These are phyloP conservation scores for Microsporum ferrugineum DNA, from an alignment of 2,329 filamentous ascomycete genomes.

Conservation along the genomic window DNA sequence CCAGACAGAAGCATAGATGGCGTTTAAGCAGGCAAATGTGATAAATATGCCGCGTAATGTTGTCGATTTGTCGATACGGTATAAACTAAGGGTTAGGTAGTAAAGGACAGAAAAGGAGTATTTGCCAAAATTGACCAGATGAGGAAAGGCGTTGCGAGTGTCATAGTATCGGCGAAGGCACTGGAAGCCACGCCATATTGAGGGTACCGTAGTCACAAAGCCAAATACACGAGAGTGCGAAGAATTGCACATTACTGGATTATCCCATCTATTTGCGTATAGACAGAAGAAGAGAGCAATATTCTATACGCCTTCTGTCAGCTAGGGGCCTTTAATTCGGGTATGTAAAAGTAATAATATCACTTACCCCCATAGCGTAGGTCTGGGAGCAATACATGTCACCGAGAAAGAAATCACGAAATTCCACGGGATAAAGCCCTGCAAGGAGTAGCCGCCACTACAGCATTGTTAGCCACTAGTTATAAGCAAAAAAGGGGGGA, in stretches of 20 bases:
- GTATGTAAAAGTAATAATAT: background rate
- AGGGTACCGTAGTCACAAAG: slow-evolving; percentile 72
- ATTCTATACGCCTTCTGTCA: slow-evolving; percentile 46
- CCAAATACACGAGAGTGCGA: slow-evolving; percentile 70
- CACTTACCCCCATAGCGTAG: slow-evolving; percentile 71
- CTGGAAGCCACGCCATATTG: slow-evolving; percentile 82
- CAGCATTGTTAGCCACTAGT: slow-evolving; percentile 18
- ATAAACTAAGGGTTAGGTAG: slow-evolving; percentile 68
- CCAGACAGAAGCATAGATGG: slow-evolving; percentile 78
- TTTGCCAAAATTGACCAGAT: slow-evolving; percentile 85
- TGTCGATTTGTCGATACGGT: slow-evolving; percentile 56
- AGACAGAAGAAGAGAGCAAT: slow-evolving; percentile 89
- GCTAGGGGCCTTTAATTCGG: slow-evolving; percentile 6
- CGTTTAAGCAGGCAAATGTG: slow-evolving; percentile 67
- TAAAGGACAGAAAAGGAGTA: slow-evolving; percentile 75
- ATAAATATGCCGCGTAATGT: slow-evolving; percentile 61
- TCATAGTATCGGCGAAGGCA: slow-evolving; percentile 83
- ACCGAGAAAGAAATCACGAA: slow-evolving; percentile 91
- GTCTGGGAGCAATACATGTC: slow-evolving; percentile 96
- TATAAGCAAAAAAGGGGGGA: background rate
- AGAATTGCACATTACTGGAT: slow-evolving; percentile 71
- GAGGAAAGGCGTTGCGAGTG: slow-evolving; percentile 77
- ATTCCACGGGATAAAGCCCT: slow-evolving; percentile 85
- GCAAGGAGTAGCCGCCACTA: slow-evolving; percentile 77
- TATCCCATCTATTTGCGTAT: slow-evolving; percentile 66